Conservation (phyloP, 2,329 filamentous ascomycete species). For the Teratosphaeria epicoccoides region DNA sequence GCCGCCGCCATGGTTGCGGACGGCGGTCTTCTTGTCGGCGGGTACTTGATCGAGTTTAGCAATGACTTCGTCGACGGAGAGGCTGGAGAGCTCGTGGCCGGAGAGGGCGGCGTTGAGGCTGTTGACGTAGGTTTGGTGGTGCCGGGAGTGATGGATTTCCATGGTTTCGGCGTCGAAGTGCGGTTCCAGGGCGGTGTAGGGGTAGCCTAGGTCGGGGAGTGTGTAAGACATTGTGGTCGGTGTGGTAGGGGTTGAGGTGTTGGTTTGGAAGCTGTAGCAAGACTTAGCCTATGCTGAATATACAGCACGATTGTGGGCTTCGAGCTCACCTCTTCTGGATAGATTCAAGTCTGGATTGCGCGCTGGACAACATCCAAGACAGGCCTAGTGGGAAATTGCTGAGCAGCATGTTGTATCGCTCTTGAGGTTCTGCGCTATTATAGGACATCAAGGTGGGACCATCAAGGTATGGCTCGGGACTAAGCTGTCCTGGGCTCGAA, state of each 20-base stretch:
- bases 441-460: constrained; percentile 4
- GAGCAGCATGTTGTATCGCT: constrained; percentile 13
- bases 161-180: constrained; percentile 70
- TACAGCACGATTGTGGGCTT: no score
- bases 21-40: constrained; percentile 55
- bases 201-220: constrained; percentile 21
- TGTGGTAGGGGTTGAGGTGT: constrained; percentile 4
- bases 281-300: neutral
- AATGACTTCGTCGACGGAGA: constrained; percentile 45
- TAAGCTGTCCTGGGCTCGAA: neutral
- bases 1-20: constrained; percentile 84
- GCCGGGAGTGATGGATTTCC: constrained; percentile 69
- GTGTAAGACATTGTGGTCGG: constrained; percentile 15
- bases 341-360: constrained; percentile 17
- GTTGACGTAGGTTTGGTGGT: constrained; percentile 68
- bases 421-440: neutral
- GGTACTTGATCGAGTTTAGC: constrained; percentile 38
- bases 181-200: constrained; percentile 54
- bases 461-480: constrained; percentile 2
- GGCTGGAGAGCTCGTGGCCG: constrained; percentile 44
- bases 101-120: constrained; percentile 60
- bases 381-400: constrained; percentile 15
- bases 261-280: constrained; percentile 9
- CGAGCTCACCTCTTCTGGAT: constrained; percentile 13
- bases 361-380: constrained; percentile 18